Evolutionary conservation across 352 stramenopile genomes (phyloP).

Genomic region (Globisporangium barbulae): DNA sequence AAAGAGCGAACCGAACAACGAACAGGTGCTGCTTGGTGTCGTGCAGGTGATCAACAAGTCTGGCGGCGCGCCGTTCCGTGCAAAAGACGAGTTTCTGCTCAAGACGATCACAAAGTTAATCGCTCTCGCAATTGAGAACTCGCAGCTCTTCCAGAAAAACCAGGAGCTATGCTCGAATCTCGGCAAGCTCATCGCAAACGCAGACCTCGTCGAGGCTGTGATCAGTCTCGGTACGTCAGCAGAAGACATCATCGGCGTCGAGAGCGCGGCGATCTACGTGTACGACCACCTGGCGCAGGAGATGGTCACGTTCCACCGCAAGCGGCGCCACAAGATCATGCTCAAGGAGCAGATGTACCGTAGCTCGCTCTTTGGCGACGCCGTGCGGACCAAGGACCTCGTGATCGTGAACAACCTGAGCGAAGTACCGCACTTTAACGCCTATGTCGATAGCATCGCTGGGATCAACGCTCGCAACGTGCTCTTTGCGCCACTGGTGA

Average conservation of each 20-base stretch:
- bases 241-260: slow-evolving; percentile 72
- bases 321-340: slow-evolving; percentile 54
- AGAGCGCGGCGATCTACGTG: slow-evolving; percentile 64
- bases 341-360: slow-evolving; percentile 50
- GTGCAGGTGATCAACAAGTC: slow-evolving; percentile 85
- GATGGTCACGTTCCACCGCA: slow-evolving; percentile 69
- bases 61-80: slow-evolving; percentile 62
- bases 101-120: slow-evolving; percentile 77
- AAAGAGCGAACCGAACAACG: neutral
- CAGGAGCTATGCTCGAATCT: slow-evolving; percentile 64
- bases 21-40: slow-evolving; percentile 57
- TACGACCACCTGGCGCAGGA: slow-evolving; percentile 39
- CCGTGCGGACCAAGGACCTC: slow-evolving; percentile 37
- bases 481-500: slow-evolving; percentile 57
- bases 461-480: slow-evolving; percentile 51
- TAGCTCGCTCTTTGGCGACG: slow-evolving; percentile 49
- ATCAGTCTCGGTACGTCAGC: slow-evolving; percentile 47
- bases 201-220: slow-evolving; percentile 57
- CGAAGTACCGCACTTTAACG: slow-evolving; percentile 40
- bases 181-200: slow-evolving; percentile 56
- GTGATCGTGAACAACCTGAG: slow-evolving; percentile 65
- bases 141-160: slow-evolving; percentile 76
- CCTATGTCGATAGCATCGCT: slow-evolving; percentile 65
- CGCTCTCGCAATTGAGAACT: slow-evolving; percentile 77
- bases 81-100: slow-evolving; percentile 78